Evolutionary conservation across 208 protist species (phyloP).

Genomic region (Leishmania tropica): DNA sequence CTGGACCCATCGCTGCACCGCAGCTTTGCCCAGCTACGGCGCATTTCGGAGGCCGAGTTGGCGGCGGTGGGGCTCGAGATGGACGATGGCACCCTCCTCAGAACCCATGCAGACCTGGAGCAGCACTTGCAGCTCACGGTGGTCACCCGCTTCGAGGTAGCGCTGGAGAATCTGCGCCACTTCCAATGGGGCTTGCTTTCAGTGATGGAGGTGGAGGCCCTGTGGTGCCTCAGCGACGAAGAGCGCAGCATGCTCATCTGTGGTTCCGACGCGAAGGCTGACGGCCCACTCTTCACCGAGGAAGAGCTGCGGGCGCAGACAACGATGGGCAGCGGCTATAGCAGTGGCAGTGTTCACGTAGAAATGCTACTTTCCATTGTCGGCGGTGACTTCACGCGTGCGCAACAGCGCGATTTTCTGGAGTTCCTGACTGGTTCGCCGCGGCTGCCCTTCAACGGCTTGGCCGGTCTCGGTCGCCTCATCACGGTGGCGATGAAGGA

Average conservation of each 20-base stretch:
- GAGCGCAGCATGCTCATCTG: conserved; percentile 67
- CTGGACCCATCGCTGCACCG: conserved; percentile 57
- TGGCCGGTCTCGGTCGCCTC: conserved; percentile 67
- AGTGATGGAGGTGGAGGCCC: conserved; percentile 56
- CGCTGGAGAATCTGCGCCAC: conserved; percentile 55
- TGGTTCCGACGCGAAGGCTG: conserved; percentile 25
- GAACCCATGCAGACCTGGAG: conserved; percentile 14
- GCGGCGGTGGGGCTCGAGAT: conserved; percentile 59
- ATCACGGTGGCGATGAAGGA: conserved; percentile 89
- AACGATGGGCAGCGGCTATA: conserved; percentile 84
- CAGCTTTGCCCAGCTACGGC: conserved; percentile 50
- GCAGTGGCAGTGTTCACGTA: conserved; percentile 57
- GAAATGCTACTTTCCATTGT: conserved; percentile 76
- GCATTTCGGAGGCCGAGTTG: conserved; percentile 43
- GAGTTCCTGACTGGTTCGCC: conserved; percentile 91
- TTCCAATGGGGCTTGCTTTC: conserved; percentile 67
- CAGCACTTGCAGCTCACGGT: conserved; percentile 29
- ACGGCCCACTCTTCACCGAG: conserved; percentile 64
- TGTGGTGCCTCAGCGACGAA: conserved; percentile 57
- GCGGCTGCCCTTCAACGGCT: conserved; percentile 78
- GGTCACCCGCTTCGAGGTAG: conserved; percentile 39
- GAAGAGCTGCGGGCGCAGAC: conserved; percentile 59
- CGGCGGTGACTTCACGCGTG: conserved; percentile 58
- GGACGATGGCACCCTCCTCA: conserved; percentile 42
- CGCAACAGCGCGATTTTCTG: conserved; percentile 82